phyloP scores from a whole-genome alignment of 495 filamentous ascomycete genomes.

The Aspergillus sclerotiicarbonarius region DNA sequence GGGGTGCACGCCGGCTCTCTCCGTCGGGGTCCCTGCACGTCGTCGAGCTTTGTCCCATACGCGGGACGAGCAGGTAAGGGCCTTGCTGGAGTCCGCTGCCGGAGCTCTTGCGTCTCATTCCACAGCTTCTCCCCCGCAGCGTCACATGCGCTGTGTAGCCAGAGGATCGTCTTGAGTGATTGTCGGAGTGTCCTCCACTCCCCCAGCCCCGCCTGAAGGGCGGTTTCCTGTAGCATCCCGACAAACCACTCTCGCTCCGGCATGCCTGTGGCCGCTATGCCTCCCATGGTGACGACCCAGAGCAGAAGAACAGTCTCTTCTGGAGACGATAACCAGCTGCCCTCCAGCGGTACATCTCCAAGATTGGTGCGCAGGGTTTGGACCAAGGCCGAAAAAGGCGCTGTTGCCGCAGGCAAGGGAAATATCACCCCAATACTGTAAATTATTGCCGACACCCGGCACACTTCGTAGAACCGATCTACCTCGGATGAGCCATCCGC shows the following conservation, averaged over 20 bases:
- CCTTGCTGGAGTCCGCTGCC: background rate
- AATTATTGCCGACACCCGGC: constrained; percentile 1
- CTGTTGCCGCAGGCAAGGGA: constrained; percentile 3
- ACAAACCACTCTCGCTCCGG: constrained; percentile 6
- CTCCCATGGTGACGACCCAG: constrained; percentile 5
- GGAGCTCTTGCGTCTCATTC: background rate
- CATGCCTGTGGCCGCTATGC: background rate
- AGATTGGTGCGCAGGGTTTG: background rate
- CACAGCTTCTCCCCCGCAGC: constrained; percentile 4
- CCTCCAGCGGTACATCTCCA: background rate
- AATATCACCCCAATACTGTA: constrained; percentile 12
- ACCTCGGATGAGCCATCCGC: background rate
- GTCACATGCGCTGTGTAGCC: constrained; percentile 9
- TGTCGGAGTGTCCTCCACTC: background rate
- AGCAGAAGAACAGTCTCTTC: background rate
- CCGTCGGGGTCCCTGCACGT: background rate
- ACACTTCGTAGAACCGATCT: constrained; percentile 3
- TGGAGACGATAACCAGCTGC: background rate
- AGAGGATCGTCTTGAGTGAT: background rate
- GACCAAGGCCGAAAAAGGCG: background rate
- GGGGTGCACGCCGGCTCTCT: background rate
- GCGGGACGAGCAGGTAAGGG: background rate
- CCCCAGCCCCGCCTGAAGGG: too few relatives aligned
- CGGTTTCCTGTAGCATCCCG: background rate
- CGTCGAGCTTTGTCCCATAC: background rate